A percentile compares a stretch with the other conserved stretches of the same genome.
Evolutionary conservation across 257 asterid genomes (phyloP).

Genomic region (Cynanchum wilfordii): DNA sequence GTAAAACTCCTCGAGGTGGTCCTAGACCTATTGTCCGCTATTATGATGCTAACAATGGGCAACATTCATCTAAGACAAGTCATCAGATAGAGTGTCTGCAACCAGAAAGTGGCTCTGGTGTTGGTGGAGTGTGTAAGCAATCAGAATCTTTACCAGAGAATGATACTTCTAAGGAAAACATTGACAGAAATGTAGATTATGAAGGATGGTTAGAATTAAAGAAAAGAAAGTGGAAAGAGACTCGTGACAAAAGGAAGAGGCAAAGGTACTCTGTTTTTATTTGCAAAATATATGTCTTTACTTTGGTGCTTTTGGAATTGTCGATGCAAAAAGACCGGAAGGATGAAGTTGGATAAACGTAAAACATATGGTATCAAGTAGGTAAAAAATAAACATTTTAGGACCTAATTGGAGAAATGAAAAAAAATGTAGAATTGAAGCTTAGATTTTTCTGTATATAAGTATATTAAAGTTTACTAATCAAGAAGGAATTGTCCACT

Average conservation of each 20-base stretch:
- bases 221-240: constrained; percentile 93
- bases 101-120: constrained; percentile 34
- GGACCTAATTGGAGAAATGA: too few species aligned
- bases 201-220: constrained; percentile 88
- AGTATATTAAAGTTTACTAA: not conserved
- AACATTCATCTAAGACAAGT: constrained; percentile 32
- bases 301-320: constrained; percentile 1
- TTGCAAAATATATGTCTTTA: constrained; percentile 4
- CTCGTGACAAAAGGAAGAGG: constrained; percentile 80
- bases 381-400: too few species aligned
- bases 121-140: constrained; percentile 26
- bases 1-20: constrained; percentile 36
- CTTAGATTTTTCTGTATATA: too few species aligned
- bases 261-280: constrained; percentile 46
- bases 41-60: constrained; percentile 39
- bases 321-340: not conserved
- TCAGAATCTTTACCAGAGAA: constrained; percentile 32
- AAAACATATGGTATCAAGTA: too few species aligned
- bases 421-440: too few species aligned
- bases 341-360: too few species aligned
- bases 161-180: constrained; percentile 40
- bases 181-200: constrained; percentile 66
- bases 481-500: not conserved
- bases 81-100: constrained; percentile 25
- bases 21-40: constrained; percentile 69